A percentile compares a stretch with the other conserved stretches of the same genome.
These are phyloP conservation scores for Persicaria tinctoria DNA, from an alignment of 148 eudicot species.

Conservation along the genomic window DNA sequence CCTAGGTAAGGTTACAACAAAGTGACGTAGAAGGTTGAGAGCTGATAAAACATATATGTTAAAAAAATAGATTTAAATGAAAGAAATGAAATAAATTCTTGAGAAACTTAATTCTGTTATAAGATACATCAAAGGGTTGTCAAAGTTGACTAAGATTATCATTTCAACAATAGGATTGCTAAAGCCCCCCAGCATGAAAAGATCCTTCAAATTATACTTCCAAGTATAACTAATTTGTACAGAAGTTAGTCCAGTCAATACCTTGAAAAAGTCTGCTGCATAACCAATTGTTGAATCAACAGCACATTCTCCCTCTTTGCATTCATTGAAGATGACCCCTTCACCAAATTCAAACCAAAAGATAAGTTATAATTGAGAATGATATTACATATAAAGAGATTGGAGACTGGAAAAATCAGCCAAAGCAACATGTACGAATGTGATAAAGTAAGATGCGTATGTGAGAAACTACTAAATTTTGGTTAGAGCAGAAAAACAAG, in stretches of 20 bases:
- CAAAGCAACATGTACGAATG: background rate
- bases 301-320: constrained; percentile 43
- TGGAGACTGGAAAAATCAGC: background rate
- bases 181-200: background rate
- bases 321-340: constrained; percentile 18
- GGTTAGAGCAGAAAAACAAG: background rate
- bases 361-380: background rate
- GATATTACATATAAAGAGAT: background rate
- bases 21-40: background rate
- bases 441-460: background rate
- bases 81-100: background rate
- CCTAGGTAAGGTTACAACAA: background rate
- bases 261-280: constrained; percentile 75
- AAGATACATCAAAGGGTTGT: background rate
- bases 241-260: constrained; percentile 17
- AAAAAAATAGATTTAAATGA: background rate
- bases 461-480: background rate
- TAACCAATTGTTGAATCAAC: constrained; percentile 52
- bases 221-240: background rate
- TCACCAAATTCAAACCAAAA: constrained; percentile 12
- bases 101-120: background rate
- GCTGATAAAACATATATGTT: background rate
- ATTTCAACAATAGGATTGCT: background rate
- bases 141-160: background rate
- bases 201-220: background rate